Evolutionary conservation across 768 basidiomycete species (phyloP).

Genomic region (Mycena pura): DNA sequence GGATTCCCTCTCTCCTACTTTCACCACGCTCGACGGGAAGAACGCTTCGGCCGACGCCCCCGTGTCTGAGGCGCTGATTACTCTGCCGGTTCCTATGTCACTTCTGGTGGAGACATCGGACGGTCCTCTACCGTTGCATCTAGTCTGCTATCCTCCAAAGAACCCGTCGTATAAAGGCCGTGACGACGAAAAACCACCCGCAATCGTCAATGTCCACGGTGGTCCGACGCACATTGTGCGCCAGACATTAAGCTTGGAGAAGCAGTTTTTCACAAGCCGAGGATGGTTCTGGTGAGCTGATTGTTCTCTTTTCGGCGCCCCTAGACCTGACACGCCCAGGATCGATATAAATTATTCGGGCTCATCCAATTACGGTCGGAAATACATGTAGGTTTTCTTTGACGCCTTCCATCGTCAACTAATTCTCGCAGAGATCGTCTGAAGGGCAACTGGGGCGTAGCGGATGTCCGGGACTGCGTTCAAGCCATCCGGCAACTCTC

Average conservation of each 20-base stretch:
- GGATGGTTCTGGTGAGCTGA: conserved; percentile 56
- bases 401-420: neutral
- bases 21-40: neutral
- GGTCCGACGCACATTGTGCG: conserved; percentile 54
- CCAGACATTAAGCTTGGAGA: conserved; percentile 48
- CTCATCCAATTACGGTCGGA: conserved; percentile 61
- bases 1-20: neutral
- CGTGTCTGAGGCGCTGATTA: conserved; percentile 25
- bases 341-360: conserved; percentile 69
- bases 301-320: too few species aligned
- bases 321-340: conserved; percentile 35
- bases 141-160: conserved; percentile 59
- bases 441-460: conserved; percentile 62
- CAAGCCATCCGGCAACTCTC: conserved; percentile 49
- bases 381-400: conserved; percentile 42
- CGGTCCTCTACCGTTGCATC: conserved; percentile 44
- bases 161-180: conserved; percentile 52
- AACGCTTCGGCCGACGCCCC: conserved; percentile 24
- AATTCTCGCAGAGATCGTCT: conserved; percentile 43
- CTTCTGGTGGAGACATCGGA: neutral
- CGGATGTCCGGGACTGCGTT: conserved; percentile 61
- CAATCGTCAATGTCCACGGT: conserved; percentile 58
- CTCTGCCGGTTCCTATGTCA: conserved; percentile 26
- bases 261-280: conserved; percentile 57
- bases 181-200: conserved; percentile 56